Conservation (phyloP, 2,329 filamentous ascomycete species). For the Aureobasidium subglaciale region DNA sequence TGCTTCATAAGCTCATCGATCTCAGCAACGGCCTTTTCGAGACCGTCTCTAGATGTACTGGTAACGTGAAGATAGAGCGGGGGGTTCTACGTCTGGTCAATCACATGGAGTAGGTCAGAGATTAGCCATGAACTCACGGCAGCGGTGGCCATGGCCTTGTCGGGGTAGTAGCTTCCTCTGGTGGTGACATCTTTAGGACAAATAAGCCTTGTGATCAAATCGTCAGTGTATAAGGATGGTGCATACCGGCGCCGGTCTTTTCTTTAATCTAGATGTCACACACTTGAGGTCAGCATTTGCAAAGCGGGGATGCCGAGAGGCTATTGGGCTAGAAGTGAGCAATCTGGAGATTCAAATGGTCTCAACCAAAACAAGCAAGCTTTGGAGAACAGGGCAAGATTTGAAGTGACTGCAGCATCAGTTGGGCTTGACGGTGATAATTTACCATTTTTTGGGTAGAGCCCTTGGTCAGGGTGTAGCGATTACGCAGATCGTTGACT, state of each 20-base stretch:
- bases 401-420: constrained; percentile 49
- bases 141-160: constrained; percentile 94
- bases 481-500: constrained; percentile 94
- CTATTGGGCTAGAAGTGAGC: constrained; percentile 40
- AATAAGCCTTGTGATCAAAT: constrained; percentile 52
- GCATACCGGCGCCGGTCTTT: constrained; percentile 99
- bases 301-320: constrained; percentile 53
- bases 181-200: constrained; percentile 90
- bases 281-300: constrained; percentile 87
- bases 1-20: constrained; percentile 96
- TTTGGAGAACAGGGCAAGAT: constrained; percentile 28
- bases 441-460: constrained; percentile 99
- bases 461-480: constrained; percentile 94
- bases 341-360: constrained; percentile 30
- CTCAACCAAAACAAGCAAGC: constrained; percentile 21
- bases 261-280: constrained; percentile 98
- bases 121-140: constrained; percentile 55
- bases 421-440: constrained; percentile 59
- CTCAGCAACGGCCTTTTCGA: constrained; percentile 78
- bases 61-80: constrained; percentile 94
- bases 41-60: constrained; percentile 82
- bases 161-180: constrained; percentile 90
- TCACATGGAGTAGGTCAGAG: neutral
- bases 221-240: constrained; percentile 42
- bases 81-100: constrained; percentile 57